phyloP scores from a whole-genome alignment of 2,329 filamentous ascomycete species.

The Xylariaceae sp. region DNA sequence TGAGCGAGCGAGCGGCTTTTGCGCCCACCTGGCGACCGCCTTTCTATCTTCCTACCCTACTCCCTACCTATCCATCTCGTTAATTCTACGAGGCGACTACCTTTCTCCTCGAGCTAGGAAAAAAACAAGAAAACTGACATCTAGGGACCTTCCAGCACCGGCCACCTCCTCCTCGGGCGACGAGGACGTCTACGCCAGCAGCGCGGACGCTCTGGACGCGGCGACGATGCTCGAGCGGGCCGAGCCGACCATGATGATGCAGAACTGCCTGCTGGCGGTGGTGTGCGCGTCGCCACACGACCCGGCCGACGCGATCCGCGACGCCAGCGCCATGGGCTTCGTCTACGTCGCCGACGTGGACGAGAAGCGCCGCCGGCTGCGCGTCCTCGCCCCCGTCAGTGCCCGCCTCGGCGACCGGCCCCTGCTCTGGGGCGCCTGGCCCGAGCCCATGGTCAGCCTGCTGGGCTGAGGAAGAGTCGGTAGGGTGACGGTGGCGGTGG shows the following conservation, averaged over 20 bases:
- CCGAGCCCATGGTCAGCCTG: constrained; percentile 73
- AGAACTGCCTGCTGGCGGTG: constrained; percentile 78
- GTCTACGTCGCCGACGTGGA: constrained; percentile 91
- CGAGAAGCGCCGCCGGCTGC: constrained; percentile 70
- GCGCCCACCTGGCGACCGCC: too few relatives aligned
- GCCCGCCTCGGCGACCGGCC: constrained; percentile 73
- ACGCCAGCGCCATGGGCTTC: constrained; percentile 83
- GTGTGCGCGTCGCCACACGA: constrained; percentile 69
- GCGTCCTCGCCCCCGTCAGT: constrained; percentile 75
- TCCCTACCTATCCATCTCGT: too few relatives aligned
- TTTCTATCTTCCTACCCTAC: too few relatives aligned
- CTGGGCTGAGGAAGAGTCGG: constrained; percentile 36
- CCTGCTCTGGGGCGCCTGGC: constrained; percentile 79
- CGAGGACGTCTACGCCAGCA: constrained; percentile 19
- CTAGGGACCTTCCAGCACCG: too few relatives aligned
- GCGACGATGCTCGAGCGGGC: constrained; percentile 57
- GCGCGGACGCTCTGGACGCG: too few relatives aligned
- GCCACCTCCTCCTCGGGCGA: constrained; percentile 7
- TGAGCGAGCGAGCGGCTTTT: too few relatives aligned
- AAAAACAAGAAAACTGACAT: too few relatives aligned
- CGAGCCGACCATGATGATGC: constrained; percentile 58
- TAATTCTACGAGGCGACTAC: too few relatives aligned
- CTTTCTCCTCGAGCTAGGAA: too few relatives aligned
- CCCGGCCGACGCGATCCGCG: constrained; percentile 62
- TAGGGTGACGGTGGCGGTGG: background rate